These are phyloP conservation scores for Hortaea werneckii DNA, from an alignment of 2,329 filamentous ascomycete species.

Conservation along the genomic window DNA sequence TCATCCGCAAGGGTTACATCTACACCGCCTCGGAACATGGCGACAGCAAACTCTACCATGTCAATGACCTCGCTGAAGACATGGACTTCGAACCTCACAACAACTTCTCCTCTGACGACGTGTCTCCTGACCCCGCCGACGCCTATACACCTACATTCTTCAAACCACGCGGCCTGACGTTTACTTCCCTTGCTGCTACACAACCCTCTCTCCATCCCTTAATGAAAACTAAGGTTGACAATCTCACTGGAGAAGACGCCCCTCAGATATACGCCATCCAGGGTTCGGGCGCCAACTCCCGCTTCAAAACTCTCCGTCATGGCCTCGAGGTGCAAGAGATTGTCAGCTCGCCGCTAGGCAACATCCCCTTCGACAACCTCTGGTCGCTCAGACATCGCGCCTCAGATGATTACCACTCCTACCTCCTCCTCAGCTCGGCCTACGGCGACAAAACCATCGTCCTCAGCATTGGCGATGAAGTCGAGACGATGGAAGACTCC, in stretches of 20 bases:
- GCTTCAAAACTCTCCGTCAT: slow-evolving; percentile 85
- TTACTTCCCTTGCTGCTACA: slow-evolving; percentile 47
- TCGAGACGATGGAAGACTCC: slow-evolving; percentile 89
- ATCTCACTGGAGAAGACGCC: slow-evolving; percentile 82
- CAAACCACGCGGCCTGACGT: slow-evolving; percentile 60
- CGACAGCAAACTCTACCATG: slow-evolving; percentile 91
- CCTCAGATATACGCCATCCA: slow-evolving; percentile 93
- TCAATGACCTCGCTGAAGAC: slow-evolving; percentile 93
- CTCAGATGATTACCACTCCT: slow-evolving; percentile 78
- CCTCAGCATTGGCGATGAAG: slow-evolving; percentile 89
- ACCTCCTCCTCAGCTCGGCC: slow-evolving; percentile 66
- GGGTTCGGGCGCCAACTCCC: slow-evolving; percentile 77
- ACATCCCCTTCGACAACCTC: slow-evolving; percentile 40
- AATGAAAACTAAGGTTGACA: slow-evolving; percentile 83
- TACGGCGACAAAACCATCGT: slow-evolving; percentile 58
- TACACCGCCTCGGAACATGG: slow-evolving; percentile 89
- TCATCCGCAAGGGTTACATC: slow-evolving; percentile 89
- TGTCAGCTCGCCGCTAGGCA: slow-evolving; percentile 19
- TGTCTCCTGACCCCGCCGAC: slow-evolving; percentile 64
- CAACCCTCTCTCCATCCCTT: slow-evolving; percentile 76
- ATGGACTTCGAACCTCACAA: slow-evolving; percentile 66
- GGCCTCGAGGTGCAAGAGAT: slow-evolving; percentile 78
- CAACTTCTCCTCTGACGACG: slow-evolving; percentile 32
- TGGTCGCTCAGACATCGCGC: slow-evolving; percentile 88
- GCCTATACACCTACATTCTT: slow-evolving; percentile 76